Evolutionary conservation across 805 yeast species (phyloP), one percentile per base, ranked within the genome.

Genomic region (Saturnispora diversa): DNA sequence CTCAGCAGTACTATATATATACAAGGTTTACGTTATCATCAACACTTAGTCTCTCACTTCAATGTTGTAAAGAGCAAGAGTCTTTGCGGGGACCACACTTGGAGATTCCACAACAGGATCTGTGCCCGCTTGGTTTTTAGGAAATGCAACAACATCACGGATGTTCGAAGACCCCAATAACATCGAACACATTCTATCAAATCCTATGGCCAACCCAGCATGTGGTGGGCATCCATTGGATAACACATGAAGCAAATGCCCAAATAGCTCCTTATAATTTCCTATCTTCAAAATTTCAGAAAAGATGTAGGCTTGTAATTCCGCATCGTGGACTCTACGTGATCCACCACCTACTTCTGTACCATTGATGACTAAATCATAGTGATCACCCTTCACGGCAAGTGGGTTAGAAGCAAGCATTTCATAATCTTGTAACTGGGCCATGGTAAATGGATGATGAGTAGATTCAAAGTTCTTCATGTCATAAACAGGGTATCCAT

Each of bases 361-460:
- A 2, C 98, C 99, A 53, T 90, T 90, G 28, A 92, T 65, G 1
- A 92, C 98, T 12, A 92, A 62, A 56, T 92, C 99, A 58, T 87
- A 92, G 59, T 92, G 98, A 52, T 84, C 94, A 9, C 97, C 98
- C 28, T 75, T 69, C 2, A 81, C 86, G 29, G 63, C 56, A 20
- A 84, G 59, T 5, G 94, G 94, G 15, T 69, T 66, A 0, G 65
- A 49, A 6, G 54, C 68, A 5, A 87, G 63, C 6, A 63, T 56
- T 1, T 72, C 72, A 50, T 80, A 80, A 54, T 86, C 95, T 11
- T 73, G 77, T 0, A 75, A 54, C 27, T 78, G 70, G 1, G 80
- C 83, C 97, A 92, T 92, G 0, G 99, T 92, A 63, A 92, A 92
- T 4, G 99, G 99, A 57, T 92, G 99, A 56, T 92, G 99, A 0